A percentile compares a stretch with the other conserved stretches of the same genome.
phyloP scores from a whole-genome alignment of 2,329 filamentous ascomycete genomes.

The Colletotrichum sp. region DNA sequence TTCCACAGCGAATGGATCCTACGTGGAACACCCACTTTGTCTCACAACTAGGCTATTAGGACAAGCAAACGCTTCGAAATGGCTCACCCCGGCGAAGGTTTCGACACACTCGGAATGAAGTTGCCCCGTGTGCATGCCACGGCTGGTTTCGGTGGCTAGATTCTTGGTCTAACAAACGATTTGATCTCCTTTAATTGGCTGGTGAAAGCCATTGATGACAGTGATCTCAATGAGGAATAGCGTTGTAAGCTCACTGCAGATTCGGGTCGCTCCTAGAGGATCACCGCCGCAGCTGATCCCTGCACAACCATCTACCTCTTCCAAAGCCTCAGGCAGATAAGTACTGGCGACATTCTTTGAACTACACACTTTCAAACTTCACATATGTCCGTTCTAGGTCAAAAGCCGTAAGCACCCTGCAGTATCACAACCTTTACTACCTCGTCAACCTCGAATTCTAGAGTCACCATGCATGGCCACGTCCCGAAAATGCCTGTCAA shows the following conservation, averaged over 20 bases:
- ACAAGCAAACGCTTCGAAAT: background rate
- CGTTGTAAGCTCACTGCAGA: slow-evolving; percentile 2
- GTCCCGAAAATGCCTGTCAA: background rate
- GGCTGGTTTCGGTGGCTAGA: background rate
- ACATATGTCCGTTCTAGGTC: background rate
- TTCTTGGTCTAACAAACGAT: background rate
- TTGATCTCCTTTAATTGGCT: background rate
- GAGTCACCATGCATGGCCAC: background rate
- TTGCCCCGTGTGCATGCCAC: background rate
- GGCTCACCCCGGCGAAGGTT: background rate
- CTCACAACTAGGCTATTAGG: background rate
- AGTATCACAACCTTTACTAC: background rate
- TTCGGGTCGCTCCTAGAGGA: background rate
- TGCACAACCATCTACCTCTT: background rate
- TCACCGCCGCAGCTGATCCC: background rate
- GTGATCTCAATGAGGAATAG: background rate
- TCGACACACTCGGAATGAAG: background rate
- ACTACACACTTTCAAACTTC: background rate
- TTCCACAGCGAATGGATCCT: background rate
- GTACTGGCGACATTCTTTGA: background rate
- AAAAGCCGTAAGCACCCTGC: background rate
- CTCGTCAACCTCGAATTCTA: background rate
- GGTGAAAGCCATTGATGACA: background rate
- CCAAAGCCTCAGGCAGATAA: background rate
- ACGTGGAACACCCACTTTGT: background rate